A percentile compares a stretch with the other conserved stretches of the same genome.
phyloP scores from a whole-genome alignment of 1,139 yeast species.

The Blastobotrys elegans region DNA sequence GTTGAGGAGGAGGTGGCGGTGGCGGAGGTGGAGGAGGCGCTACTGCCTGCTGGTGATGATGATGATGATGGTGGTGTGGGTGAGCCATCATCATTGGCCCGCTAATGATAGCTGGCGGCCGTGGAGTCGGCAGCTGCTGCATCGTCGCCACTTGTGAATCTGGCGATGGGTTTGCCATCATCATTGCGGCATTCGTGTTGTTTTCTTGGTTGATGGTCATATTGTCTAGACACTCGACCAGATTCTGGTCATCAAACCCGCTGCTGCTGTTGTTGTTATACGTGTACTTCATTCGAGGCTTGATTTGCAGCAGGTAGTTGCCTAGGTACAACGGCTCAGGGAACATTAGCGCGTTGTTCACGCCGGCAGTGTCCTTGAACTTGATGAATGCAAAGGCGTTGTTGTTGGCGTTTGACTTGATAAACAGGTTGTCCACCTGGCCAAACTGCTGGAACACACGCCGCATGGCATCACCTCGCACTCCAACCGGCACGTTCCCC shows the following conservation, averaged over 20 bases:
- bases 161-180: not conserved
- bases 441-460: conserved; percentile 8
- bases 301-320: conserved; percentile 5
- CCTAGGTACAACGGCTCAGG: conserved; percentile 8
- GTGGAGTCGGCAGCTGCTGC: not conserved
- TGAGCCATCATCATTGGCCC: not conserved
- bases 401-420: not conserved
- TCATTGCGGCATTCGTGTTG: not conserved
- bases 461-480: not conserved
- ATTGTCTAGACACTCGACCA: not conserved
- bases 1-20: conserved; percentile 1
- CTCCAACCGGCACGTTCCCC: conserved; percentile 9
- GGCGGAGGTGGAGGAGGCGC: not conserved
- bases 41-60: not conserved
- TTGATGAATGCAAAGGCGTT: conserved; percentile 10
- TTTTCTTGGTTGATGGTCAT: not conserved
- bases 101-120: not conserved
- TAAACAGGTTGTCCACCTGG: conserved; percentile 1
- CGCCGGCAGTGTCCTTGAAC: not conserved
- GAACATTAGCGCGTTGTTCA: conserved; percentile 4
- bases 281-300: conserved; percentile 1
- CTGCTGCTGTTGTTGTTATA: not conserved
- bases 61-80: not conserved
- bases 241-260: not conserved
- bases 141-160: not conserved